Base-by-base conservation (phyloP, 2,329 filamentous ascomycete species). In the Cladosporium sp. region DNA sequence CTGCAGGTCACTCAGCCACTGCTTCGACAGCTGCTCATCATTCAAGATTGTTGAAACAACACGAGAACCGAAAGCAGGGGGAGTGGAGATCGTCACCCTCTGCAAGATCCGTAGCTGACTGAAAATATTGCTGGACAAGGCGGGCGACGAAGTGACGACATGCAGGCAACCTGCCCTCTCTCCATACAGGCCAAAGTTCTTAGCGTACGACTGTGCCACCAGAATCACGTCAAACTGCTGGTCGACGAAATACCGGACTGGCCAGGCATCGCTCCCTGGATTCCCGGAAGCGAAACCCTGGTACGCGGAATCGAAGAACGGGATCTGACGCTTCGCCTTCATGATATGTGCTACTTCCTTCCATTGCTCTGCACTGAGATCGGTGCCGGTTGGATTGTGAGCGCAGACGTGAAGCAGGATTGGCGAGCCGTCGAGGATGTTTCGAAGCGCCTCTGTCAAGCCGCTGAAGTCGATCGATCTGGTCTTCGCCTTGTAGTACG, bases 221-320 rank as follows among this genome's bases (percentile, higher is more conserved):
- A 68, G 66, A 11, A 54, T 56, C 37, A 93, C 83, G 67, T 77
- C 74, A 68, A 96, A 95, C 72, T 95, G 95, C 70, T 95, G 85
- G 65, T 92, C 85, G 63, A 96, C 78, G 66, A 99, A 99, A 78
- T 96, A 88, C 59, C 89, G 87, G 61, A 99, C 85, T 13, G 92
- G 88, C 77, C 86, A 90, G 57, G 88, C 89, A 69, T 99, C 93
- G 54, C 83, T 82, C 60, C 80, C 78, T 17, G 96, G 81, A 68
- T 95, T 84, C 52, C 93, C 93, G 1, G 92, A 95, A 3, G 93
- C 93, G 68, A 99, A 99, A 51, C 93, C 92, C 73, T 97, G 93
- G 77, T 99, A 99, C 50, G 93, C 93, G 57, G 83, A 89, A 77
- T 99, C 93, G 73, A 99, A 97, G 82, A 97, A 97, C 62, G 92